Conservation (phyloP, 1,139 yeast species). For the Torulaspora pretoriensis region DNA sequence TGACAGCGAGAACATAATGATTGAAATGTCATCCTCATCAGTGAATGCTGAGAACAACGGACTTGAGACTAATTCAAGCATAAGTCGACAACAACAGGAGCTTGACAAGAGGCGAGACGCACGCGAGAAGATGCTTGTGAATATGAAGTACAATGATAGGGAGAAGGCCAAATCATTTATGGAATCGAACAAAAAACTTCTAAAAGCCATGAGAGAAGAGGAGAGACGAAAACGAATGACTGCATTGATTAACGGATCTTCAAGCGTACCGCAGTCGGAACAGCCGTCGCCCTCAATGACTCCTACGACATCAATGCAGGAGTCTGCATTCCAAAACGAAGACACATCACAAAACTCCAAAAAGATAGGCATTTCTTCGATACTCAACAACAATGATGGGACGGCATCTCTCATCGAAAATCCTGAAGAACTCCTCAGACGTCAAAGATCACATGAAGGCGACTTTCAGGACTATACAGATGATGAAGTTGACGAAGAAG, state of each 20-base stretch:
- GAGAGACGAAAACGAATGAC: constrained; percentile 33
- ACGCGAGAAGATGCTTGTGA: constrained; percentile 34
- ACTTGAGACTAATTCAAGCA: constrained; percentile 6
- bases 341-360: constrained; percentile 11
- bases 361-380: constrained; percentile 28
- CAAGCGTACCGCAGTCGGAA: constrained; percentile 5
- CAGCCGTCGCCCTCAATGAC: constrained; percentile 7
- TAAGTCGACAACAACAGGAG: constrained; percentile 26
- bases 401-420: neutral
- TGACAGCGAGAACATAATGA: constrained; percentile 9
- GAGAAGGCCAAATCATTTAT: constrained; percentile 33
- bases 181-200: constrained; percentile 33
- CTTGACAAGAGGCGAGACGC: constrained; percentile 33
- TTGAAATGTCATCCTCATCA: constrained; percentile 12
- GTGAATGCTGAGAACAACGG: constrained; percentile 10
- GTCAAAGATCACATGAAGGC: constrained; percentile 8
- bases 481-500: constrained; percentile 8
- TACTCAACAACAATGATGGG: constrained; percentile 24
- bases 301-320: constrained; percentile 6
- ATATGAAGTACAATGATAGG: constrained; percentile 35
- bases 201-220: constrained; percentile 34
- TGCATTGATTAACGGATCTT: constrained; percentile 21
- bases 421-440: constrained; percentile 7
- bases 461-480: constrained; percentile 5
- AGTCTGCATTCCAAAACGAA: constrained; percentile 7